phyloP scores from a whole-genome alignment of 176 grass and related monocot species.

The Sorghum bicolor region Sorghum_bicolor_NCBIv3 NC_012871.2:5377501-5378000 shows the following conservation, averaged over 20 bases:
- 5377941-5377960: neutral
- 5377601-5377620: constrained; percentile 59
- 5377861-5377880: neutral
- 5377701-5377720: constrained; percentile 13
- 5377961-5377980: neutral
- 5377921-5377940: neutral
- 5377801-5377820: neutral
- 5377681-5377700: neutral
- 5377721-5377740: neutral
- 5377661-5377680: neutral
- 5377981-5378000: neutral
- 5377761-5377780: neutral
- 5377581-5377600: constrained; percentile 70
- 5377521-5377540: constrained; percentile 16
- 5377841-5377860: neutral
- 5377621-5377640: constrained; percentile 27
- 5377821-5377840: neutral
- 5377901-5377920: neutral
- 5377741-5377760: neutral
- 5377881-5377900: neutral
- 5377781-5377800: no score
- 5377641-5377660: constrained; percentile 8
- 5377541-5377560: constrained; percentile 21
- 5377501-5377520: neutral
- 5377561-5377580: constrained; percentile 52